Evolutionary conservation across 805 yeast species (phyloP), one percentile per base, ranked within the genome.

Genomic region (Schizosaccharomyces lindneri): DNA sequence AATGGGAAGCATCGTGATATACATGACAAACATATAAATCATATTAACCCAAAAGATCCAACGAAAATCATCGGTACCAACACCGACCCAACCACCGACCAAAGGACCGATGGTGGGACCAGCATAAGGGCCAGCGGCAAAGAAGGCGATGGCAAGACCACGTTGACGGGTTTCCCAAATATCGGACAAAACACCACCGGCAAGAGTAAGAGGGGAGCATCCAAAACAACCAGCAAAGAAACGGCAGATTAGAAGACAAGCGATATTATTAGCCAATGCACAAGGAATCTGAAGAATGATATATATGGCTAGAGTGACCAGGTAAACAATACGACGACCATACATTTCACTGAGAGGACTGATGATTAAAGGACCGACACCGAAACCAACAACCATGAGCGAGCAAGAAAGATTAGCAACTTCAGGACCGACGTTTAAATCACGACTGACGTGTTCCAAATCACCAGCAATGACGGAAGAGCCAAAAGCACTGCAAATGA

Each of bases 51-150:
- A 88, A 65, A 85, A 80, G 68, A 88, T 79, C 48, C 86, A 70
- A 59, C 81, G 66, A 41, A 74, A 66, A 19, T 76, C 78, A 7
- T 17, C 36, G n/a, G 90, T 78, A 63, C 82, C 79, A 60, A 84
- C 81, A 63, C 82, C 77, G 68, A 88, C 82, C 75, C 87, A 88
- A 48, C 96, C 95, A 68, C 87, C 85, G 46, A 86, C 87, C 62
- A 88, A 73, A 2, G 95, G 95, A 43, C 95, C 96, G 59, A 87
- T 72, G 48, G 86, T 94, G 1, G 96, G 96, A 61, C 95, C 96
- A 65, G 89, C 83, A 71, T 87, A 88, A 1, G 96, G 96, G 63
- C 93, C 87, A 68, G 87, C 87, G 13, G 95, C 89, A 68, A 88
- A 88, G 68, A 84, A 84, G 0, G 95, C 94, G 72, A 88, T 87